phyloP scores from a whole-genome alignment of 2,329 filamentous ascomycete genomes.

The Cladosporium sphaerospermum region DNA sequence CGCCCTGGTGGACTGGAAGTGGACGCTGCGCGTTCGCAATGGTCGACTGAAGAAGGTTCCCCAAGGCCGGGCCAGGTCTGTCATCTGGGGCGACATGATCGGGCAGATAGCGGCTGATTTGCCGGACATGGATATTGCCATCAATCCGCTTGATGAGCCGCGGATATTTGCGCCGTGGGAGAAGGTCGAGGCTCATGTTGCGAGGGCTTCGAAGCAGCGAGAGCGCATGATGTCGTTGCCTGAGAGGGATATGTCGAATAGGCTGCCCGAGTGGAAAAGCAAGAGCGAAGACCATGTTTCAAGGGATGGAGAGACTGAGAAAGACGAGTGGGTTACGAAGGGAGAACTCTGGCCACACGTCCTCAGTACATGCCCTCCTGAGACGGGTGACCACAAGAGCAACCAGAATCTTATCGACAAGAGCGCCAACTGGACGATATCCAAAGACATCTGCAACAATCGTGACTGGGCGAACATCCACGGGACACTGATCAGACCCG shows the following conservation, averaged over 20 bases:
- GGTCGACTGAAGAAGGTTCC: slow-evolving; percentile 25
- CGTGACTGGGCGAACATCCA: slow-evolving; percentile 37
- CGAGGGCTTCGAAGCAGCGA: not conserved
- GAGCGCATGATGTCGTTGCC: not conserved
- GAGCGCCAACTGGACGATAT: slow-evolving; percentile 2
- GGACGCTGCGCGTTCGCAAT: slow-evolving; percentile 33
- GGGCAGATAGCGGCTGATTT: slow-evolving; percentile 32
- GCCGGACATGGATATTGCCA: slow-evolving; percentile 53
- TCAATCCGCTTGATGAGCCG: slow-evolving; percentile 52
- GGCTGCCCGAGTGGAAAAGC: not conserved
- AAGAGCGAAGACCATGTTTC: not conserved
- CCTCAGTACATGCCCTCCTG: not conserved
- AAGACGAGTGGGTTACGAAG: slow-evolving; percentile 1
- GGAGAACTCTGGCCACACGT: not conserved
- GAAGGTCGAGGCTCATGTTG: slow-evolving; percentile 39
- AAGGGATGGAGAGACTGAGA: too few relatives aligned
- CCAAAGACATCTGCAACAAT: slow-evolving; percentile 37
- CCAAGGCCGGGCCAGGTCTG: not conserved
- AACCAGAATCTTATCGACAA: not conserved
- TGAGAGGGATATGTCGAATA: not conserved
- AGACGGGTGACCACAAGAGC: not conserved
- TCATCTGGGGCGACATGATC: slow-evolving; percentile 32
- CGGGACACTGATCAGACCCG: slow-evolving; percentile 39
- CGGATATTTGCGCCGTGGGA: slow-evolving; percentile 52
- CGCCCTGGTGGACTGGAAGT: slow-evolving; percentile 28